Base-by-base conservation (phyloP, 352 stramenopile genomes). In the Thraustochytrium sp. region DNA sequence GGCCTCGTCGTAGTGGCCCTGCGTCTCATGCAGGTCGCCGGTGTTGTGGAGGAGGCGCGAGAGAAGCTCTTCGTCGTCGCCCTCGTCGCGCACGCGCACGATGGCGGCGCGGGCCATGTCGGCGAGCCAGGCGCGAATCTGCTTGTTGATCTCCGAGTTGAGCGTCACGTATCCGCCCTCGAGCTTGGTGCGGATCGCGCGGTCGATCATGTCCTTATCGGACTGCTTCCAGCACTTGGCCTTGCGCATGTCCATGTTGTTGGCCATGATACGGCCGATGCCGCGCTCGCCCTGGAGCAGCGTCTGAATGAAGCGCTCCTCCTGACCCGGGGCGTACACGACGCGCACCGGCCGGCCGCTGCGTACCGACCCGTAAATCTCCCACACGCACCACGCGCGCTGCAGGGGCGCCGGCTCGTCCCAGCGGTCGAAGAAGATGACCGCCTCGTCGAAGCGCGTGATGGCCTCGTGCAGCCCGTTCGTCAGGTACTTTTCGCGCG, bases 321-420 rank as follows among this genome's bases (percentile, higher is more conserved):
- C 29, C 26, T 77, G 44, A 1, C 51, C 40, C 21, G 65, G 44
- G 18, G 65, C 44, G 36, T 65, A 46, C 13, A 29, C 51, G 13
- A 29, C 37, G 9, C 31, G 13, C 0, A 62, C 34, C 13, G 29
- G 18, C 13, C 55, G 55, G 55, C 26, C 55, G 26, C 0, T 29
- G 2, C 36, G 8, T 16, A 9, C 13, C 40, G 9, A 44, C 40
- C 34, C 42, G 68, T 0, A 11, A 40, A 84, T 82, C 75, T 84
- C 75, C 75, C 75, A 84, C 26, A 53, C 26, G 61, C 75, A 84
- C 75, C 75, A 84, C 31, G 61, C 8, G 16, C 61, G 55, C 26
- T 61, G 55, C 59, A 84, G 29, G 5, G 42, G 21, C 18, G 18
- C 4, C 29, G 75, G 75, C 0, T 53, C 42, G n/a, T 44, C 44